Conservation (phyloP, 192 early-diverging fungal species). For the Lobosporangium transversale region DNA sequence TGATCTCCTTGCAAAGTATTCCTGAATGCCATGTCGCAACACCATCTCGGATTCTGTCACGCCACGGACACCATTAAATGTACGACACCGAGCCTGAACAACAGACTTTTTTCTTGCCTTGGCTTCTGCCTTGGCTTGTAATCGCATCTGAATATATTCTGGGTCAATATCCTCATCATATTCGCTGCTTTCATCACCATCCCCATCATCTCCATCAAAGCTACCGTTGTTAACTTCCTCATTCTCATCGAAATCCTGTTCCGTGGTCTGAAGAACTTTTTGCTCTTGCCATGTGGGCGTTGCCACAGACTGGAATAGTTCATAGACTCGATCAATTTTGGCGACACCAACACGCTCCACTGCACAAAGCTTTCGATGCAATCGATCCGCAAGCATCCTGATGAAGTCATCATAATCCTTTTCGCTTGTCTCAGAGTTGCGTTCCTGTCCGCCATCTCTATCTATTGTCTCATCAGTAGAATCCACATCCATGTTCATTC, state of each 20-base stretch:
- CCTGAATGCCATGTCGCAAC: constrained; percentile 32
- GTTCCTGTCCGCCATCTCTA: too few species aligned
- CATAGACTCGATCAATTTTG: constrained; percentile 48
- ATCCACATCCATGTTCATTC: not conserved
- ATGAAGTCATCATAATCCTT: constrained; percentile 41
- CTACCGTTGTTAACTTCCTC: constrained; percentile 14
- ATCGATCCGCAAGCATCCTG: constrained; percentile 18
- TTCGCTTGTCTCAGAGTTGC: constrained; percentile 13
- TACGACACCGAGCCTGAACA: not conserved
- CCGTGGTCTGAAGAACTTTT: constrained; percentile 13
- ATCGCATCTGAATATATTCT: constrained; percentile 27
- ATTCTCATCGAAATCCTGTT: not conserved
- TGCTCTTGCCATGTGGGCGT: constrained; percentile 47
- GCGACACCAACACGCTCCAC: constrained; percentile 49
- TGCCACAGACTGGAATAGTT: constrained; percentile 32
- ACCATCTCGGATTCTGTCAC: constrained; percentile 33
- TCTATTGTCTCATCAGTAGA: not conserved
- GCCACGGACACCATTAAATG: not conserved
- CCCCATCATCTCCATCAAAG: not conserved
- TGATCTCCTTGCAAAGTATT: constrained; percentile 34
- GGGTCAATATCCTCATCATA: constrained; percentile 32
- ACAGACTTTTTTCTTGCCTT: not conserved
- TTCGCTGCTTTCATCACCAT: constrained; percentile 17
- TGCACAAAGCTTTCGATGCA: constrained; percentile 42
- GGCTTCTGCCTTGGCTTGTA: constrained; percentile 18